Evolutionary conservation across 306 rosid species (phyloP), one percentile per base, ranked within the genome.

Genomic region (Trichosanthes cucumerina): DNA sequence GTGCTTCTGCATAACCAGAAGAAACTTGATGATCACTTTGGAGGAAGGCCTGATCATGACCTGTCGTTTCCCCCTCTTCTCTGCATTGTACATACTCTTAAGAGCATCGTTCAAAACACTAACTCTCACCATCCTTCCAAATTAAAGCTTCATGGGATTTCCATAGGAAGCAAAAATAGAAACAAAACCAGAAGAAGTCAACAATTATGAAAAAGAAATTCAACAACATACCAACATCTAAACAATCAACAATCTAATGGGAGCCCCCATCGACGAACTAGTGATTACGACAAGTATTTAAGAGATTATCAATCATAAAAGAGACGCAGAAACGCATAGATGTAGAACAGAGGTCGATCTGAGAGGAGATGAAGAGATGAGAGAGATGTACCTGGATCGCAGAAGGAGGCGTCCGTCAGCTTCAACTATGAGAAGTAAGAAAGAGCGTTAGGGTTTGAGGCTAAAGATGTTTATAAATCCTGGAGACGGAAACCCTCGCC

Each of bases 81-180:
- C 80, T 28, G 80, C 80, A 62, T 78, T 78, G 73, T 78, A 78
- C 80, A 78, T 78, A 74, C 80, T 78, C 74, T 78, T 78, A 60
- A 78, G 80, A 59, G 80, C 80, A 62, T 78, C 80, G 44, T 78
- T 78, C 80, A 78, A 62, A 14, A 78, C 80, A 78, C 80, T 78
- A 26, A 78, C 47, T 78, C 80, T 78, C 2, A 78, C 80, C 80
- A 78, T 78, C 44, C 80, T 78, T 78, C 73, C 46, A 78, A 78
- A 78, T 46, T 47, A 41, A 19, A 62, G 36, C 80, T 77, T 38
- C 80, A 41, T 1, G 4, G 19, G 31, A 8, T 36, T 64, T 64
- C 72, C 19, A 10, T 1, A n/a, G 1, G 49, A 16, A 43, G 18
- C 0, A 56, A 23, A 69, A 1, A 21, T 2, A 69, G 4, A 21